These are phyloP conservation scores for Moesziomyces antarcticus DNA, from an alignment of 1,284 basidiomycete genomes.

Conservation along the genomic window DNA sequence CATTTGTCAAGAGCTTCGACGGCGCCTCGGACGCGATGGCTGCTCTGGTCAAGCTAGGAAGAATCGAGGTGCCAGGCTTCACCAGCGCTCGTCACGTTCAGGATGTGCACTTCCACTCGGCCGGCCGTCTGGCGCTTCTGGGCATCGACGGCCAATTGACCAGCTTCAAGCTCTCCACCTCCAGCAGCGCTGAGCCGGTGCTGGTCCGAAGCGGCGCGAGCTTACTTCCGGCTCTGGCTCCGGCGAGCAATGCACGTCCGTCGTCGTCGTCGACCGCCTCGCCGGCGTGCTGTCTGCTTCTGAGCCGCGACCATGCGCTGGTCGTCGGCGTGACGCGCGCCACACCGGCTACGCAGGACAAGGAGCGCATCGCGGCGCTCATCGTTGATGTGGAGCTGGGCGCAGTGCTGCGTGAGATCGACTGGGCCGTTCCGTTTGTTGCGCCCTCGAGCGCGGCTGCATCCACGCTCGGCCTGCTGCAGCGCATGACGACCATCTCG, in stretches of 20 bases:
- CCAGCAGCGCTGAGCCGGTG: constrained; percentile 20
- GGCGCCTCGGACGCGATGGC: constrained; percentile 17
- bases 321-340: constrained; percentile 26
- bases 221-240: constrained; percentile 16
- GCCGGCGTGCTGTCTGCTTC: constrained; percentile 27
- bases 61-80: constrained; percentile 10
- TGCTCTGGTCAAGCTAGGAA: constrained; percentile 20
- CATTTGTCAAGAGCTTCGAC: constrained; percentile 38
- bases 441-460: constrained; percentile 11
- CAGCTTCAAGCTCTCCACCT: constrained; percentile 14
- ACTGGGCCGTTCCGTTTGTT: constrained; percentile 38
- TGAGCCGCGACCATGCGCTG: constrained; percentile 42
- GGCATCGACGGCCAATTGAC: constrained; percentile 24
- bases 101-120: constrained; percentile 34
- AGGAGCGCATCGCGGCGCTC: constrained; percentile 37
- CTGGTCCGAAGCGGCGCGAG: constrained; percentile 14
- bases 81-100: constrained; percentile 17
- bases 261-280: constrained; percentile 29
- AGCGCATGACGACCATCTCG: constrained; percentile 33
- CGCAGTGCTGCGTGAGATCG: constrained; percentile 36
- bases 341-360: constrained; percentile 19
- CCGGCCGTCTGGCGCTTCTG: constrained; percentile 34
- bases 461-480: constrained; percentile 11
- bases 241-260: constrained; percentile 17
- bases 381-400: constrained; percentile 42